Base-by-base conservation (phyloP, 441 rosid genomes). In the Croton setiger region DNA sequence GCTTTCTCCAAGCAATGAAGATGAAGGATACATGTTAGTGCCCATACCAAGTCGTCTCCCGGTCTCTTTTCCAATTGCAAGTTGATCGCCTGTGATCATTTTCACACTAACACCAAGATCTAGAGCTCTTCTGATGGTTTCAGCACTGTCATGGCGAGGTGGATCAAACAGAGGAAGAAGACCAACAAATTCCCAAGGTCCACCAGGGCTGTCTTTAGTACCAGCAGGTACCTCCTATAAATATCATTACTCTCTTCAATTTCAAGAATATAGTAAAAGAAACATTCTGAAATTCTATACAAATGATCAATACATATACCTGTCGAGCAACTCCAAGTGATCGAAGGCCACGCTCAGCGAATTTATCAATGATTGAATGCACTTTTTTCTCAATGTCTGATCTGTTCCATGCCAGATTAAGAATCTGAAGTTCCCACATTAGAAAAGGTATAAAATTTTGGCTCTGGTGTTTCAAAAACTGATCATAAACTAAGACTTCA, bases 1-100 rank as follows among this genome's bases (percentile, higher is more conserved):
- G 82, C 83, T 81, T 57, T 87, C 84, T 33, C 94, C 94, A 55
- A 94, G 94, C 76, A 94, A 88, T 75, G 96, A 78, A 61, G 94
- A 85, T 63, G 99, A 90, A 1, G 98, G 99, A 76, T 94, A 92
- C 97, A 94, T 92, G 77, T 94, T 94, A 69, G 98, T 85, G 76
- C 98, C 99, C 99, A 94, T 94, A 72, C 98, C 98, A 55, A 94
- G 97, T 64, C 99, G 84, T 60, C 98, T 90, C 39, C 97, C 98
- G 2, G 99, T 94, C 78, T 94, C 99, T 84, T 92, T 94, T 66
- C 86, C 99, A 68, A 94, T 94, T 44, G 98, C 98, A 56, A 94
- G 90, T 69, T 94, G 97, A 75, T 94, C 98, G 71, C 98, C 96
- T 0, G 99, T 94, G 55, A 94, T 94, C 99, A 94, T 94, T 87